Evolutionary conservation across 495 filamentous ascomycete genomes (phyloP), one percentile per base, ranked within the genome.

Genomic region (Cetradonia linearis): DNA sequence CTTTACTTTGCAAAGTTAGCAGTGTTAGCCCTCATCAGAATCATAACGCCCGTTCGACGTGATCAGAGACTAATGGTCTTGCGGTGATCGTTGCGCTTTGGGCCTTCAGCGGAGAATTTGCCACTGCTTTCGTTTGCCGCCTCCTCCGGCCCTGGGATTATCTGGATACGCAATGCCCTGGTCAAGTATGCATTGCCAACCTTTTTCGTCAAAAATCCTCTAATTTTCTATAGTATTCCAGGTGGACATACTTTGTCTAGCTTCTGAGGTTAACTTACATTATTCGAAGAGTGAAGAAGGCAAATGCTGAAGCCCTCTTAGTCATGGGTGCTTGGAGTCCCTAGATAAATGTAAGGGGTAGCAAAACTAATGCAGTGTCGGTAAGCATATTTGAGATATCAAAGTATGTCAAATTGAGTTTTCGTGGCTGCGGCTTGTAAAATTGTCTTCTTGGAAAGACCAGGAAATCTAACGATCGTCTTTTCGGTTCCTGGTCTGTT

Each of bases 161-260:
- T 40, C 18, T 54, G 7, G 7, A 9, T 16, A 27, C 14, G 2
- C n/a, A 25, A 4, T 54, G 58, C 27, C 33, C 28, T 27, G 20
- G 20, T 31, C 48, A 18, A n/a, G 58, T 60, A 46, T 8, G 58
- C 38, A 6, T 10, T n/a, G 18, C 14, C 11, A 25, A n/a, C 27
- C 33, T 40, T 16, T 20, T 5, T 1, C 9, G 25, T 30, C 14
- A 7, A 54, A 14, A 5, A 5, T 14, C n/a, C 14, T 16, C 36
- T 53, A 13, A 60, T 40, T 25, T 62, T 65, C 63, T 5, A 14
- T 36, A 60, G 58, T 30, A 50, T 31, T 28, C 25, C 11, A 56
- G 76, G 68, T 67, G 73, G 59, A 69, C 71, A 40, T 78, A 73
- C 55, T 69, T 77, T 28, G 69, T n/a, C n/a, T n/a, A n/a, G n/a